phyloP scores from a whole-genome alignment of 2,329 filamentous ascomycete genomes.

The Beauveria sp. region DNA sequence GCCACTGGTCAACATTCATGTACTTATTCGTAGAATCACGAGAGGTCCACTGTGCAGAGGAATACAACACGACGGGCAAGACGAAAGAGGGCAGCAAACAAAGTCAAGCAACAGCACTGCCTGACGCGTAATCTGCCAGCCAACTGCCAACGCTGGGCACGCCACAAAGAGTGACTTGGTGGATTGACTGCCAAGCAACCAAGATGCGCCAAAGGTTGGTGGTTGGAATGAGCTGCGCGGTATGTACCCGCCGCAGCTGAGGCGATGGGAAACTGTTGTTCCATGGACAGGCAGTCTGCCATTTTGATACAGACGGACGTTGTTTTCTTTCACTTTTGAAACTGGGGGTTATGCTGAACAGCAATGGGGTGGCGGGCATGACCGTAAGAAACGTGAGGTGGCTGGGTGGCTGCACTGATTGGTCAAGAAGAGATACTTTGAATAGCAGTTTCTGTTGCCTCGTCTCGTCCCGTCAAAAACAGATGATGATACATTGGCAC shows the following conservation, averaged over 20 bases:
- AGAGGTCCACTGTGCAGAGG: too few relatives aligned
- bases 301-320: too few relatives aligned
- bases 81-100: not conserved
- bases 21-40: too few relatives aligned
- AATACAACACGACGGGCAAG: too few relatives aligned
- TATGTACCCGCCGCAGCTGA: not conserved
- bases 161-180: not conserved
- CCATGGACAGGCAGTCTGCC: not conserved
- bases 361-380: not conserved
- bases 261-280: not conserved
- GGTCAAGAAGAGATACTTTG: not conserved
- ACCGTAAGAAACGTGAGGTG: not conserved
- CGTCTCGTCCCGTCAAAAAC: not conserved
- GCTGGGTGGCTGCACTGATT: not conserved
- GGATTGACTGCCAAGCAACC: not conserved
- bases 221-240: not conserved
- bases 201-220: not conserved
- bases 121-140: slow-evolving; percentile 3
- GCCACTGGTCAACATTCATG: too few relatives aligned
- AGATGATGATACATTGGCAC: not conserved
- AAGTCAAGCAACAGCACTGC: not conserved
- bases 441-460: not conserved
- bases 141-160: not conserved
- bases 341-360: too few relatives aligned
- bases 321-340: not conserved